phyloP scores from a whole-genome alignment of 768 basidiomycete genomes.

The Termitomyces sp. region DNA sequence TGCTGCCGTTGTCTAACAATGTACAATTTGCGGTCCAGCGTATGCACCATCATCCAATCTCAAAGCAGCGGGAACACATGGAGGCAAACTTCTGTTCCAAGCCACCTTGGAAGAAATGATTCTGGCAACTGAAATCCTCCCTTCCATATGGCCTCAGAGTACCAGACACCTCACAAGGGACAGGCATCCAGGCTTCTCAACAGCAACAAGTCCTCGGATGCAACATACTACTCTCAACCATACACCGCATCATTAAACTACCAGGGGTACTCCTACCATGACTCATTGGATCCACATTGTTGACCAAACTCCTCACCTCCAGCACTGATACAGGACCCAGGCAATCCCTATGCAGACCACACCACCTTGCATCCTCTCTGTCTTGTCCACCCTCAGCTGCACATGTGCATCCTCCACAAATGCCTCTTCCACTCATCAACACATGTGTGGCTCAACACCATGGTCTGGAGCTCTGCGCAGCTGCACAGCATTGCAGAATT shows the following conservation, averaged over 20 bases:
- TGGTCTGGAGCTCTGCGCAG: slow-evolving; percentile 89
- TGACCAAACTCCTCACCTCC: background rate
- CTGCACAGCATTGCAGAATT: slow-evolving; percentile 72
- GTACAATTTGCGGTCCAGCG: slow-evolving; percentile 34
- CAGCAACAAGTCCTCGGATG: no score
- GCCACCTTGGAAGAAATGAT: slow-evolving; percentile 96
- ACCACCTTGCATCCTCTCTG: slow-evolving; percentile 24
- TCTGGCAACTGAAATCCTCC: no score
- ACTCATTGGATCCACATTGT: background rate
- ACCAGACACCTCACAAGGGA: no score
- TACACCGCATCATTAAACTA: background rate
- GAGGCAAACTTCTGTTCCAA: slow-evolving; percentile 91
- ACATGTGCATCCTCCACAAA: slow-evolving; percentile 52
- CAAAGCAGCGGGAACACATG: slow-evolving; percentile 88
- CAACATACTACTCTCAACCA: no score
- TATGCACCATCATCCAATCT: slow-evolving; percentile 87
- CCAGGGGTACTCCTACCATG: background rate
- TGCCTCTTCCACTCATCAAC: slow-evolving; percentile 64
- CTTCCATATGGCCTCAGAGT: no score
- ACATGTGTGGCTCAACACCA: slow-evolving; percentile 70
- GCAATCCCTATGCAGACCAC: background rate
- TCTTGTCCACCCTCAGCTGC: slow-evolving; percentile 58
- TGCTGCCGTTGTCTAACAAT: background rate
- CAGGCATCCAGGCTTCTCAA: no score
- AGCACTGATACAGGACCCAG: no score